Evolutionary conservation across 257 asterid species (phyloP), one percentile per base, ranked within the genome.

Genomic region (Solanum corneliomulleri): DNA sequence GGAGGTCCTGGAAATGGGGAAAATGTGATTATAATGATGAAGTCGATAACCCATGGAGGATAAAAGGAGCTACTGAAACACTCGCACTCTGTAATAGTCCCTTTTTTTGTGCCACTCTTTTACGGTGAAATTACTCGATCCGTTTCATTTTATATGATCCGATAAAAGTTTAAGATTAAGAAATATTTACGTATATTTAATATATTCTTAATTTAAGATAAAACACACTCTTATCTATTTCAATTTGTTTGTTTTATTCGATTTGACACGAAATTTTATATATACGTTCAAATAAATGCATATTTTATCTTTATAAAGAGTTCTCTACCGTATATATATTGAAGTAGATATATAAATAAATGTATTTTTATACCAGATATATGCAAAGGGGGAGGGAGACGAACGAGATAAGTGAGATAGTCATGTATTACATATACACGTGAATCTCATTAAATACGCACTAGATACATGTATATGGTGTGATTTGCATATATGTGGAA

Each of bases 1-100:
- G 87, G 70, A 83, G 45, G 83, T 76, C 85, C 89, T 86, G 85
- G 23, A 33, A 83, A 85, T 82, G 31, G 91, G 90, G 66, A 64
- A 78, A 74, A 64, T 18, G 56, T 86, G 83, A 81, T 35, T 83
- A 47, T 27, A 47, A 80, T 80, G 84, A 83, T 81, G 93, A 41
- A 89, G 92, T 47, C 84, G 87, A 71, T 47, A 87, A 83, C 90
- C 92, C 95, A 89, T 92, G 85, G 86, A 89, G 27, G 60, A 49
- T 75, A 77, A 68, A 87, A 45, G 66, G 82, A 75, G 39, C 23
- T 52, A 72, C n/a, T n/a, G 44, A 42, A 16, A 74, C 66, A 52
- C 62, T 56, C 64, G 35, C 64, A 56, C 64, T 56, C 64, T 18
- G 11, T 18, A 56, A 56, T 56, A 18, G n/a, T 56, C 11, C 64